Base-by-base conservation (phyloP, 2,329 filamentous ascomycete genomes). In the Gliomastix tumulicola region DNA sequence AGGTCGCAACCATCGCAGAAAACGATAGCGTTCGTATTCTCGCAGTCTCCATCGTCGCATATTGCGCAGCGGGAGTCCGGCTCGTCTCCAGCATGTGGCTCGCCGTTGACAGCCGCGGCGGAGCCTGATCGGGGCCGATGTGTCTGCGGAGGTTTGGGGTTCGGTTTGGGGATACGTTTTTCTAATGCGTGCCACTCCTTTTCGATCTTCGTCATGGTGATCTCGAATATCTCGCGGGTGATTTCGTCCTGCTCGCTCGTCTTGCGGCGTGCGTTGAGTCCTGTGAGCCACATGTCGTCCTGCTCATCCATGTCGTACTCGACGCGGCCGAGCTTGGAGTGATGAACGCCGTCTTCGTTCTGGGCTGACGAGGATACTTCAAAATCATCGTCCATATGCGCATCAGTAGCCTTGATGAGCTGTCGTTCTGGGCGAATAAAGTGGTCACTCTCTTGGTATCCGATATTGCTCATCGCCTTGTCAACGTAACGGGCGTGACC, bases 251-350 rank as follows among this genome's bases (percentile, higher is more conserved):
- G 77, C 32, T 82, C 79, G 46, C 84, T 76, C 18, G 76, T 72
- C 54, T 81, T 85, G 40, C 92, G 79, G 49, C 84, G 79, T 11
- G 68, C 64, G 50, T 98, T 98, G 55, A 90, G 79, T 27, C 79
- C 76, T 48, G 92, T 84, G 19, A 98, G 68, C 92, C 92, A 98
- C 65, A 89, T 88, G 47, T 95, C 88, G 57, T 98, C 92, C 54
- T 98, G 92, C 61, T 98, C 92, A 54, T 98, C 92, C 92, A 98
- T 98, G 58, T 98, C 92, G 57, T 98, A 98, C 56, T 98, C 92
- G 16, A 98, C 92, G 39, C 87, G 81, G 11, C 88, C 87, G 27
- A 94, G 74, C 23, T 56, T 53, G 15, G 67, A 50, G 34, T 55
- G 53, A 19, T 53, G 48, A 32, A 42, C 37, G 11, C 49, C 46